Base-by-base conservation (phyloP, 192 early-diverging fungal species). In the Pecoramyces ruminantium region DNA sequence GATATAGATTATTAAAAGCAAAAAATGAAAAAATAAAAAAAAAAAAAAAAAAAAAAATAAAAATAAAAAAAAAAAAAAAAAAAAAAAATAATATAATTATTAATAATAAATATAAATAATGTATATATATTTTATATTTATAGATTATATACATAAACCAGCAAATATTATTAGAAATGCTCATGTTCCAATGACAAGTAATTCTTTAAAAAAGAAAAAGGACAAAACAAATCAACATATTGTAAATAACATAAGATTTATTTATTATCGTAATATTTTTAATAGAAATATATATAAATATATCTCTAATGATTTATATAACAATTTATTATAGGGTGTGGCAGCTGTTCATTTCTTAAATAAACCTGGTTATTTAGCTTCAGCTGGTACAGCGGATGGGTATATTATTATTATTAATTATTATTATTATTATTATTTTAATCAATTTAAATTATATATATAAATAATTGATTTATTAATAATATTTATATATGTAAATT, bases 341-440 rank as follows among this genome's bases (percentile, higher is more conserved):
- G 91, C 92, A 0, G 84, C 86, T 27, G 92, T 90, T 1, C 79
- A 87, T 27, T 93, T 86, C 80, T 79, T 89, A 1, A 79, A 88
- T 34, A 84, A 83, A 28, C 85, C 87, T 14, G 84, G 88, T n/a
- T 81, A 86, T 39, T 82, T 93, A 29, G 87, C 89, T 21, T 89
- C 91, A 0, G 87, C 92, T 16, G 93, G 92, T 21, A 87, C 89
- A 13, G 84, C 86, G 30, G 92, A 93, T 79, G 92, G 92, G 92
- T 92, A n/a, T n/a, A n/a, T n/a, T n/a, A n/a, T n/a, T n/a, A n/a
- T n/a, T n/a, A n/a, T n/a, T n/a, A 86, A 84, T 67, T 30, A 27
- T 86, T n/a, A 11, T 85, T 42, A 83, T 84, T 8, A 84, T 86
- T 58, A 79, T 77, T 27, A 82, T 83, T 28, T 83, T 84, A 13